Evolutionary conservation across 805 yeast genomes (phyloP), one percentile per base, ranked within the genome.

Genomic region (Yamadazyma tumulicola): DNA sequence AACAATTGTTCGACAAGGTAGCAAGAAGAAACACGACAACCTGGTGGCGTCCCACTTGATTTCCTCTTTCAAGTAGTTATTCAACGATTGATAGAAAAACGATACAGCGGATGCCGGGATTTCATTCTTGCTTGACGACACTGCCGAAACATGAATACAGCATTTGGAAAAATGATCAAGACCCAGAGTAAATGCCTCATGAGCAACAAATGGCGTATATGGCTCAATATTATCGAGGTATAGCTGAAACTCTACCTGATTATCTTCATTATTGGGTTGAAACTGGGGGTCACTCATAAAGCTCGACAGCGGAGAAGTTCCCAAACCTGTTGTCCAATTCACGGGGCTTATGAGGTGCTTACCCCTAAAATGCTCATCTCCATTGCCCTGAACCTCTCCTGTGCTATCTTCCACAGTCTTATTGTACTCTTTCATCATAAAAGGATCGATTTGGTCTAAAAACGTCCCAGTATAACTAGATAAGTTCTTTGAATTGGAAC

Each of bases 71-170:
- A 28, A 31, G 13, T 21, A 34, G 17, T 25, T 12, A 17, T 34
- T 32, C 11, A 41, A 25, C 14, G 39, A 26, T 6, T 26, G 19
- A 7, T 39, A 25, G 17, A 38, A 42, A n/a, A 34, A 33, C 11
- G 37, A 34, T 1, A 33, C 25, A 2, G 43, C 43, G 11, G 41
- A 19, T 8, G 30, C 38, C 2, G 43, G 46, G 9, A 46, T 34
- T 13, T 22, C 17, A 14, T 32, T 41, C 14, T 29, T 36, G 11
- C 33, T 16, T 6, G 48, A 43, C 4, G 41, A 36, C 6, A 41
- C 35, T 3, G 47, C 38, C 7, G 52, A 48, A 2, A 49, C 28
- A 25, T 42, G 43, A 18, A 51, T 45, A 31, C 55, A 51, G 33
- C 48, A 46, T 14, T 35, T 38, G 6, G 43, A 36, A 33, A 51